Evolutionary conservation across 2,329 filamentous ascomycete species (phyloP).

Genomic region (Colletotrichum costaricense): DNA sequence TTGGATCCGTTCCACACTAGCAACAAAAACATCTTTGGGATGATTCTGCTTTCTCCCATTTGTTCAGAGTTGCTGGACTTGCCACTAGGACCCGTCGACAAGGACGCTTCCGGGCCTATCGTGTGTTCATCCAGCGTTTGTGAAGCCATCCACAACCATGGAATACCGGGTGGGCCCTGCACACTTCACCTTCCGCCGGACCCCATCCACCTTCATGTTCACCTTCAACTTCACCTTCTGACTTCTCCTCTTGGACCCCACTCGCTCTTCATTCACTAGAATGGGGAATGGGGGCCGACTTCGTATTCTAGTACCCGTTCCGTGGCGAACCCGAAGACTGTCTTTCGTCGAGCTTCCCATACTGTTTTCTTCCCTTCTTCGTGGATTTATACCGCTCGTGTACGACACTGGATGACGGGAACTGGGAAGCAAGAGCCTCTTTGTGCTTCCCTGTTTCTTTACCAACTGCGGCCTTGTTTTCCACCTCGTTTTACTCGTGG

Average conservation of each 20-base stretch:
- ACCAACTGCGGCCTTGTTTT: not conserved
- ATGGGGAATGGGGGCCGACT: not conserved
- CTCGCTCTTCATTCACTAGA: not conserved
- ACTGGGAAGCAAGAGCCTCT: not conserved
- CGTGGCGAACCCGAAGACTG: not conserved
- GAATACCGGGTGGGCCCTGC: not conserved
- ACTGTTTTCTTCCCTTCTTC: not conserved
- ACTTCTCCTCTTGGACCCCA: not conserved
- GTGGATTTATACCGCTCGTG: conserved; percentile 23
- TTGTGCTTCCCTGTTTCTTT: conserved; percentile 19
- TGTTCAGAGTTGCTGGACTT: not conserved
- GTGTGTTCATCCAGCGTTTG: conserved; percentile 18
- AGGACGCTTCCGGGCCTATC: not conserved
- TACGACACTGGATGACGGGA: conserved; percentile 5
- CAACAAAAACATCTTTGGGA: not conserved
- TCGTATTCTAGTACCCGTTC: not conserved
- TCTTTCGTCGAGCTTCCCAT: not conserved
- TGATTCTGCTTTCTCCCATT: not conserved
- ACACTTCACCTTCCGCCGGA: not conserved
- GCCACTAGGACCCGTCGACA: not conserved
- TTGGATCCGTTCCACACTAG: not conserved
- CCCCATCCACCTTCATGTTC: not conserved
- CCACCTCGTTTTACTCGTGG: not conserved
- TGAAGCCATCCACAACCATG: conserved; percentile 5
- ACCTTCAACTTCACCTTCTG: not conserved